phyloP scores from a whole-genome alignment of 2,329 filamentous ascomycete species.

The Laburnicola sp. region DNA sequence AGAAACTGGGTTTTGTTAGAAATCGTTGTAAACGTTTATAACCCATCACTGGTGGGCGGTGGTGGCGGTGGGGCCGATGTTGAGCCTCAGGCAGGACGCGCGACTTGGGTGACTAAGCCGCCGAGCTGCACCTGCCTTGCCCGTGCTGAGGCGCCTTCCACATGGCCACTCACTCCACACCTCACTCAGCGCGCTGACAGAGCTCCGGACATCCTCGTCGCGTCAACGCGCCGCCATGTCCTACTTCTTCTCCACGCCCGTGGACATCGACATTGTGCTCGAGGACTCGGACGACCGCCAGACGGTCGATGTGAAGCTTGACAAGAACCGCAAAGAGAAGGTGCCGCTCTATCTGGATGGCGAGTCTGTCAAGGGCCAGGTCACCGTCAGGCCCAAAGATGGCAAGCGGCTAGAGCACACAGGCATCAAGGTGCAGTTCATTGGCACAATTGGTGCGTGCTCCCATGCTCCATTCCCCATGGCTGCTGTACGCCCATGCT shows the following conservation, averaged over 20 bases:
- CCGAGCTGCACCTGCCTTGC: not conserved
- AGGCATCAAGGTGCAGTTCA: conserved; percentile 99
- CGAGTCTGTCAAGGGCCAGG: conserved; percentile 94
- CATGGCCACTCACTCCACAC: conserved; percentile 20
- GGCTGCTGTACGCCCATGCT: conserved; percentile 7
- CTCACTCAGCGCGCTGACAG: conserved; percentile 14
- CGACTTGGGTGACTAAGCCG: conserved; percentile 14
- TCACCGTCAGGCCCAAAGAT: conserved; percentile 95
- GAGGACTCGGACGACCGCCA: conserved; percentile 91
- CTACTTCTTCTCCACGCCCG: conserved; percentile 89
- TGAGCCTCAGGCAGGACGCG: not conserved
- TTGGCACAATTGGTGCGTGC: conserved; percentile 86
- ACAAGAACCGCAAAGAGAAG: conserved; percentile 97
- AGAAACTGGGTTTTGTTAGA: no score
- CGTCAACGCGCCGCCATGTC: conserved; percentile 65
- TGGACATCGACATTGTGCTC: conserved; percentile 98
- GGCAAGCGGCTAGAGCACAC: conserved; percentile 97
- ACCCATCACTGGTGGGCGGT: no score
- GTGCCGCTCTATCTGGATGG: conserved; percentile 97
- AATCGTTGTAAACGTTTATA: no score
- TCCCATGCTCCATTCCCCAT: not conserved
- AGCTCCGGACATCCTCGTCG: conserved; percentile 4
- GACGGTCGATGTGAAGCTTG: conserved; percentile 96
- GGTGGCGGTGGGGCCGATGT: conserved; percentile 7
- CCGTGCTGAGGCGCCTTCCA: conserved; percentile 1